A percentile compares a stretch with the other conserved stretches of the same genome.
phyloP scores from a whole-genome alignment of 768 basidiomycete genomes.

The Leccinellum luteum region DNA sequence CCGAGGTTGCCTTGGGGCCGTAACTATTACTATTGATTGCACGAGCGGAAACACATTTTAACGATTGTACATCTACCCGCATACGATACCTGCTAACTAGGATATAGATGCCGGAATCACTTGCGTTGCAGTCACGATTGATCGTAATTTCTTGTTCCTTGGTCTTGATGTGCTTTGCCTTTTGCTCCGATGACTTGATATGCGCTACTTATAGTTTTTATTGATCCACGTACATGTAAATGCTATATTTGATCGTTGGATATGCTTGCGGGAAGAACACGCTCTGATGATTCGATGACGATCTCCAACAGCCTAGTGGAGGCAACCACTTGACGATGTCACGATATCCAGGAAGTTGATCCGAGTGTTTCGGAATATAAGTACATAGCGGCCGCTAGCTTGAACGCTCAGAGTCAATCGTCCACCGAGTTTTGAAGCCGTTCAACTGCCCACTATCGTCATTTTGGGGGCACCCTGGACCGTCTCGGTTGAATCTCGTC shows the following conservation, averaged over 20 bases:
- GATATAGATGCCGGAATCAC: conserved; percentile 5
- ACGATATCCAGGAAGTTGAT: no score
- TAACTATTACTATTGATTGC: conserved; percentile 20
- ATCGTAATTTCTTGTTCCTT: background rate
- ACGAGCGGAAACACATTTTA: conserved; percentile 8
- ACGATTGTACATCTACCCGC: conserved; percentile 7
- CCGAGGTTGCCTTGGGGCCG: conserved; percentile 25
- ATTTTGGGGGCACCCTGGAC: no score
- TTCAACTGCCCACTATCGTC: no score
- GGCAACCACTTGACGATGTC: no score
- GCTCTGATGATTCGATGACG: no score
- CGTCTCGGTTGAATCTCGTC: no score
- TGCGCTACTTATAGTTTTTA: conserved; percentile 2
- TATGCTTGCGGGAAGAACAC: background rate
- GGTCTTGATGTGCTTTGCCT: conserved; percentile 11
- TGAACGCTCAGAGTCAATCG: no score
- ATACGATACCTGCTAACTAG: conserved; percentile 16
- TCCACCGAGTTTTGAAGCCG: no score
- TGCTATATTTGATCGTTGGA: background rate
- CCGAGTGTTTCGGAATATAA: no score
- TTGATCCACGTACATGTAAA: background rate
- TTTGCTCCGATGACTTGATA: conserved; percentile 13
- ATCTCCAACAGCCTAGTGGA: no score
- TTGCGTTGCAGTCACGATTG: background rate
- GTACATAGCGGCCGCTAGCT: no score